A percentile compares a stretch with the other conserved stretches of the same genome.
Conservation (phyloP, 495 filamentous ascomycete species). For the Podospora appendiculata region DNA sequence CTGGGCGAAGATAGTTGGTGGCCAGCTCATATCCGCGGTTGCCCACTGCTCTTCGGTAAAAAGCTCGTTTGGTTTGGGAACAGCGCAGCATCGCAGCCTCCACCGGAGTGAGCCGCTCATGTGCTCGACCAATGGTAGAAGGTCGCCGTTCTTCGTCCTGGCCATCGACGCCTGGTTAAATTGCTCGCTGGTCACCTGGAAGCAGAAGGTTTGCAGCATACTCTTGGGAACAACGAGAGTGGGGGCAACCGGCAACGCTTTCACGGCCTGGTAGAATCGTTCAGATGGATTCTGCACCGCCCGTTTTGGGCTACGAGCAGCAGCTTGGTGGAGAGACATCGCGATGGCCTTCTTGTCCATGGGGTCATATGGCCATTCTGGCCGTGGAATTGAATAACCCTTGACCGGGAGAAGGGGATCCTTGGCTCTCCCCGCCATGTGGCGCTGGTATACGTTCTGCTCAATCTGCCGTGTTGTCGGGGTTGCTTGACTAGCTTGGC, state of each 20-base stretch:
- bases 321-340: slow-evolving; percentile 48
- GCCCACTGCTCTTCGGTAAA: slow-evolving; percentile 48
- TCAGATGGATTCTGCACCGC: slow-evolving; percentile 21
- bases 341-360: slow-evolving; percentile 37
- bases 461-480: slow-evolving; percentile 1
- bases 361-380: slow-evolving; percentile 29
- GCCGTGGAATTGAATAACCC: slow-evolving; percentile 6
- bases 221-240: slow-evolving; percentile 20
- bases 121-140: slow-evolving; percentile 22
- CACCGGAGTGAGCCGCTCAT: slow-evolving; percentile 31
- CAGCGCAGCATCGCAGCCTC: slow-evolving; percentile 29
- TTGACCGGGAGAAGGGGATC: slow-evolving; percentile 14
- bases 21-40: slow-evolving; percentile 60
- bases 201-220: slow-evolving; percentile 21
- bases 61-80: background rate
- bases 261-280: slow-evolving; percentile 41
- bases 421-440: background rate
- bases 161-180: slow-evolving; percentile 13
- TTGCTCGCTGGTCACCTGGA: slow-evolving; percentile 26
- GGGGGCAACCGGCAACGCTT: slow-evolving; percentile 35
- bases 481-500: background rate
- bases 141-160: slow-evolving; percentile 2
- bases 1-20: slow-evolving; percentile 58
- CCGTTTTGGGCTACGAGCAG: slow-evolving; percentile 48
- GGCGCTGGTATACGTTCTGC: slow-evolving; percentile 10